These are phyloP conservation scores for Rhodomyrtus tomentosa DNA, from an alignment of 345 rosid genomes.

Conservation along the genomic window DNA sequence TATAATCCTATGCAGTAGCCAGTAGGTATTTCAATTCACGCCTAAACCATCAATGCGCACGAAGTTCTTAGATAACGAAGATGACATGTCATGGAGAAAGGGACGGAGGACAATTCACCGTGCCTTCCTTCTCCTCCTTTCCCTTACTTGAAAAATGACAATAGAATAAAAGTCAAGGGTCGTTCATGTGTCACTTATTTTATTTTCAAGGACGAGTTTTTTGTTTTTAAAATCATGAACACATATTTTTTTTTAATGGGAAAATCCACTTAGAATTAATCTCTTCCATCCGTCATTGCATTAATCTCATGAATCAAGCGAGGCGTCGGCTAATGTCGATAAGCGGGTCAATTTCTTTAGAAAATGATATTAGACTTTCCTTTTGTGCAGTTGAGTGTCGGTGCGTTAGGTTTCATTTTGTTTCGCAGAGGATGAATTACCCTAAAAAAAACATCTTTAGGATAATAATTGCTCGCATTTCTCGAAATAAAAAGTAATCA, in stretches of 20 bases:
- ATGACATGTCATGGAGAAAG: not conserved
- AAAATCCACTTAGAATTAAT: no score
- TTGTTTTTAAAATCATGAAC: not conserved
- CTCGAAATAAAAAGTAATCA: no score
- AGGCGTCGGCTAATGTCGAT: fast-evolving
- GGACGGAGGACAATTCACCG: not conserved
- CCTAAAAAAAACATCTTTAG: fast-evolving
- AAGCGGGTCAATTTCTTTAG: not conserved
- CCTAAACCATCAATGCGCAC: not conserved
- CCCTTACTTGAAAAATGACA: not conserved
- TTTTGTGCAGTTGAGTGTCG: fast-evolving
- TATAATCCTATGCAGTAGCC: not conserved
- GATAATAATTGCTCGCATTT: not conserved
- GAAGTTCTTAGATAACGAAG: not conserved
- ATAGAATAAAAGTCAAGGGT: not conserved
- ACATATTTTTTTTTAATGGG: no score
- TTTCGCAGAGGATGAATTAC: not conserved
- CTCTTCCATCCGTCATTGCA: no score
- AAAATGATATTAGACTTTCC: not conserved
- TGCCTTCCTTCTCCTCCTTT: not conserved
- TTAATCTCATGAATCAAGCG: not conserved
- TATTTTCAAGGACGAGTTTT: not conserved
- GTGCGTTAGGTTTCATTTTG: fast-evolving
- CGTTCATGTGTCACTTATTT: not conserved
- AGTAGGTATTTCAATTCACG: not conserved